Base-by-base conservation (phyloP, 2,329 filamentous ascomycete species). In the Fusarium luffae region DNA sequence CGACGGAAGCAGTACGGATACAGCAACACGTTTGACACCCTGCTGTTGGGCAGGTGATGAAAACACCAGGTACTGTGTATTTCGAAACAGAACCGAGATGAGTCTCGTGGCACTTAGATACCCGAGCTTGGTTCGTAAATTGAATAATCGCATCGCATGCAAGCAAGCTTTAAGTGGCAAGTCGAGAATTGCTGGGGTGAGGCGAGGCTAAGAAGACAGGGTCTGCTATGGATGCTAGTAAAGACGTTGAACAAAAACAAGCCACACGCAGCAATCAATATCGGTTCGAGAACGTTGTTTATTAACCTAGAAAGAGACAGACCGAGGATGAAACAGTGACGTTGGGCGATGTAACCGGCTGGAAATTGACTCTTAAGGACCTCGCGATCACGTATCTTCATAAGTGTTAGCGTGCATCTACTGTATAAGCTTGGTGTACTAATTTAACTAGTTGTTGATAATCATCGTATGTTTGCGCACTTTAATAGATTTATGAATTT, bases 51-150 rank as follows among this genome's bases (percentile, higher is more conserved):
- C 28, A 28, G 42, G 43, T 59, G 47, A 48, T 46, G 14, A 48
- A 47, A 19, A 19, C 27, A 47, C 43, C 54, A 42, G 42, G 49
- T 52, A 57, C 25, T 27, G 8, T 27, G 25, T 27, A 27, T 59
- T 49, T 57, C 43, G 60, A 71, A 69, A 63, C 68, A 37, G 27
- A 70, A 48, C 59, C 68, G 68, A 70, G 54, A 72, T 70, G 57
- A 68, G 50, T n/a, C 30, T 34, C 25, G 48, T 59, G 46, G 43
- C 27, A 48, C 51, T n/a, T 40, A 41, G 21, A 28, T 37, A 44
- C 43, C 37, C 59, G 41, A 30, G 50, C 32, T 50, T 57, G 25
- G n/a, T n/a, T 51, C 23, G 27, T 41, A n/a, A 43, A 65, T 42
- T 41, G 46, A 46, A 61, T 37, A 19, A 46, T 46, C 30, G 30